phyloP scores from a whole-genome alignment of 1,284 basidiomycete species.

The Porogramme epimiltina region DNA sequence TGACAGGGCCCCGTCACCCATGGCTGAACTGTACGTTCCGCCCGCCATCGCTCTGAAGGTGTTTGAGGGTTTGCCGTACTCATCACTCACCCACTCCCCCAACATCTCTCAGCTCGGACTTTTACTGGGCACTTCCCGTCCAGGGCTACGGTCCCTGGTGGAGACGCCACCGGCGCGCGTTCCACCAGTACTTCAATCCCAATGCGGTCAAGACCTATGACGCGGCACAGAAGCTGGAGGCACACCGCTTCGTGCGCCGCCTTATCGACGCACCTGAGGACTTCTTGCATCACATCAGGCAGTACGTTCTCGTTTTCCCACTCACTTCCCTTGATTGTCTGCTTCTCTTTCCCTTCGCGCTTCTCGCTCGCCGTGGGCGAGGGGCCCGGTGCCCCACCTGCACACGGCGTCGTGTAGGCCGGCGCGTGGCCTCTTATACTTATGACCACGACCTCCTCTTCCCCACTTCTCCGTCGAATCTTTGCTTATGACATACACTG shows the following conservation, averaged over 20 bases:
- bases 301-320: slow-evolving; percentile 2
- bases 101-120: background rate
- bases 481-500: background rate
- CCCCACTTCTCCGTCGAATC: background rate
- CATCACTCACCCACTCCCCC: too few relatives aligned
- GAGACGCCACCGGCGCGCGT: slow-evolving; percentile 5
- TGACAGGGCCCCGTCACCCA: background rate
- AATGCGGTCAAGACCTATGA: background rate
- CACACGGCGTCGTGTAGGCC: too few relatives aligned
- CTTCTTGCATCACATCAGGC: slow-evolving; percentile 7
- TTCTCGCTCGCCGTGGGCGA: too few relatives aligned
- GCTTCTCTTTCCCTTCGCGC: background rate
- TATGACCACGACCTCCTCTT: background rate
- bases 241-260: slow-evolving; percentile 1
- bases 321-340: background rate
- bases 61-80: background rate
- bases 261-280: background rate
- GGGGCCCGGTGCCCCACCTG: too few relatives aligned
- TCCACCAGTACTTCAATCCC: slow-evolving; percentile 13
- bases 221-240: slow-evolving; percentile 1
- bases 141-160: slow-evolving; percentile 5
- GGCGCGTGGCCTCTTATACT: too few relatives aligned
- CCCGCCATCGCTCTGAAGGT: background rate
- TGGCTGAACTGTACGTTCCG: background rate
- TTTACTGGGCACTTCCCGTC: background rate